Base-by-base conservation (phyloP, 495 filamentous ascomycete species). In the Stereocaulon alpinum region DNA sequence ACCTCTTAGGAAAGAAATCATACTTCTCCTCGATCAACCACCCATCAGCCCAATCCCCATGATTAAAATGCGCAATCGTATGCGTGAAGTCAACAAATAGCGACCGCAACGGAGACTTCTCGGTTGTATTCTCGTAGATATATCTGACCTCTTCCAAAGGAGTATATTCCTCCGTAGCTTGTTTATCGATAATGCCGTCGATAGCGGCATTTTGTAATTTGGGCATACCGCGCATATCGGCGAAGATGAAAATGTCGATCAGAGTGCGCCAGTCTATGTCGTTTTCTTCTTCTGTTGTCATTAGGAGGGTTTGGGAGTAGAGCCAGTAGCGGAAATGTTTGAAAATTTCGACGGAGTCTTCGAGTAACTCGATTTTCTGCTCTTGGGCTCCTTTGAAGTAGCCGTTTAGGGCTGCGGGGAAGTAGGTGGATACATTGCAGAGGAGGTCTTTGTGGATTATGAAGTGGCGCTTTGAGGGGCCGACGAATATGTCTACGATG, bases 271-370 rank as follows among this genome's bases (percentile, higher is more conserved):
- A 53, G 29, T 29, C 14, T 12, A 52, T 37, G 3, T 52, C 30
- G n/a, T 14, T 18, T n/a, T 6, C 3, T 12, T n/a, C 5, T 29
- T 34, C 15, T 3, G 24, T 4, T 18, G 32, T 22, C 50, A 11
- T 30, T 2, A 12, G 30, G 9, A 53, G n/a, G 27, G 14, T 20
- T 40, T 37, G 18, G 3, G 57, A 51, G 55, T 45, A 64, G 29
- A 56, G 41, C 58, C 58, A 64, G 20, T 62, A 52, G 17, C 43
- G 54, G 52, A 64, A 64, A 9, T 51, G 27, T 6, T 43, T 34
- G 30, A 64, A 64, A 11, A 42, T 43, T 12, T 20, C 47, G 32
- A 37, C 32, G n/a, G 48, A 42, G 24, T 64, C 59, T 40, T 64
- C 54, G 5, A 44, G 34, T 14, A 63, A 40, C 37, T 53, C 42